Percentiles rank a stretch among this genome's conserved stretches.
phyloP scores from a whole-genome alignment of 2,329 filamentous ascomycete genomes.

The Botrytis paeoniae region DNA sequence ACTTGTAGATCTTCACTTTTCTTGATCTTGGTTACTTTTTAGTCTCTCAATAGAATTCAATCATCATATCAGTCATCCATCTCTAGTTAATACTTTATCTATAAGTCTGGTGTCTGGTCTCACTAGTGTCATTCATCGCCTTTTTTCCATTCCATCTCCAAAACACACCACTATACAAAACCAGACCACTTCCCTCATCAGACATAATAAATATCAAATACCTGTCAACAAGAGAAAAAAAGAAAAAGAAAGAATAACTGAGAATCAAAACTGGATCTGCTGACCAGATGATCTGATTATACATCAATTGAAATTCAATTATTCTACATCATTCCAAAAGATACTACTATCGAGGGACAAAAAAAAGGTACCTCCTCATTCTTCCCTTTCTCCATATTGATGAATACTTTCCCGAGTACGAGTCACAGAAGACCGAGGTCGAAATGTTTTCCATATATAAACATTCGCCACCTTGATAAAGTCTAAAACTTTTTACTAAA shows the following conservation, averaged over 20 bases:
- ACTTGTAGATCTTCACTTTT: slow-evolving; percentile 2
- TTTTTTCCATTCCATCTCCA: background rate
- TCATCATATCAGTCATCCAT: background rate
- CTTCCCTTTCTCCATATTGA: background rate
- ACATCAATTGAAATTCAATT: background rate
- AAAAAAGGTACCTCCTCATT: background rate
- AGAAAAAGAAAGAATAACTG: background rate
- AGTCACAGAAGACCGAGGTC: background rate
- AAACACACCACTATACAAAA: background rate
- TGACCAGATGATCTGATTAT: slow-evolving; percentile 19
- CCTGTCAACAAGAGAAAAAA: too few relatives aligned
- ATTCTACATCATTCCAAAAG: slow-evolving; percentile 16
- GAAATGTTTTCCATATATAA: background rate
- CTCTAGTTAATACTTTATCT: background rate
- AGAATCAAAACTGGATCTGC: background rate
- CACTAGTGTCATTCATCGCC: background rate
- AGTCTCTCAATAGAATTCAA: background rate
- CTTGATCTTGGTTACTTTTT: background rate
- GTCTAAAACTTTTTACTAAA: background rate
- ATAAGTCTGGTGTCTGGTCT: background rate
- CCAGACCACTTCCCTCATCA: background rate
- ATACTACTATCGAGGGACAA: background rate
- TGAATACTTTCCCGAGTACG: slow-evolving; percentile 4
- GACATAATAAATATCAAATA: background rate
- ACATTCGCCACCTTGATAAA: slow-evolving; percentile 6